Evolutionary conservation across 148 eudicot species (phyloP).

Genomic region (Arbutus unedo): DNA sequence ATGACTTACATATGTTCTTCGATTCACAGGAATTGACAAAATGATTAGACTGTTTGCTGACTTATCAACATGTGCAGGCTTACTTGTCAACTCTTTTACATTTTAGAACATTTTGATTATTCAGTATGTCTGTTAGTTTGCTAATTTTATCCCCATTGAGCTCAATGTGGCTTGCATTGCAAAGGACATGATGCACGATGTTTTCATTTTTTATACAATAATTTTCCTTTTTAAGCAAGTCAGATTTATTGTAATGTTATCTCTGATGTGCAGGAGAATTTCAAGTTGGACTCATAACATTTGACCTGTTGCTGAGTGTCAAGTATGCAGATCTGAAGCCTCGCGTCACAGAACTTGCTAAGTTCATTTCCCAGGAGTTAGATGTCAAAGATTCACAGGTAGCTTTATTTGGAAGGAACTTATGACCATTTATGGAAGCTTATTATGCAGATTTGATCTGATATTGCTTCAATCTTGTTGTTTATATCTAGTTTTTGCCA

Average conservation of each 20-base stretch:
- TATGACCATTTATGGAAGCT: neutral
- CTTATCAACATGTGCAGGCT: constrained; percentile 1
- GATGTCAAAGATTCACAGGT: constrained; percentile 72
- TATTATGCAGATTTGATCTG: neutral
- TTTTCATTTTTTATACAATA: neutral
- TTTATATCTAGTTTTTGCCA: neutral
- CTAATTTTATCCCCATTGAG: neutral
- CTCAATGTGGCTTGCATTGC: constrained; percentile 8
- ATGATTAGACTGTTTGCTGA: neutral
- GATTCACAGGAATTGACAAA: neutral
- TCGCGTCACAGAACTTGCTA: constrained; percentile 51
- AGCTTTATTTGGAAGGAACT: neutral
- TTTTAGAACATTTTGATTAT: neutral
- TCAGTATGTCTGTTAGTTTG: neutral
- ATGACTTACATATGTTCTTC: neutral
- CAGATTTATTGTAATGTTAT: neutral
- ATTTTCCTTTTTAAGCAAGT: neutral
- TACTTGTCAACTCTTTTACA: neutral
- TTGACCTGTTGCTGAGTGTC: constrained; percentile 54
- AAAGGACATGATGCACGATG: neutral
- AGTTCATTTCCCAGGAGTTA: constrained; percentile 56
- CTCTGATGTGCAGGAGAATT: constrained; percentile 43
- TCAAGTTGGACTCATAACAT: constrained; percentile 56
- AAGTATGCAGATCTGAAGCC: constrained; percentile 59
- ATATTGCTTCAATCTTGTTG: neutral